phyloP scores from a whole-genome alignment of 2,329 filamentous ascomycete species.

The Fusarium sp. region DNA sequence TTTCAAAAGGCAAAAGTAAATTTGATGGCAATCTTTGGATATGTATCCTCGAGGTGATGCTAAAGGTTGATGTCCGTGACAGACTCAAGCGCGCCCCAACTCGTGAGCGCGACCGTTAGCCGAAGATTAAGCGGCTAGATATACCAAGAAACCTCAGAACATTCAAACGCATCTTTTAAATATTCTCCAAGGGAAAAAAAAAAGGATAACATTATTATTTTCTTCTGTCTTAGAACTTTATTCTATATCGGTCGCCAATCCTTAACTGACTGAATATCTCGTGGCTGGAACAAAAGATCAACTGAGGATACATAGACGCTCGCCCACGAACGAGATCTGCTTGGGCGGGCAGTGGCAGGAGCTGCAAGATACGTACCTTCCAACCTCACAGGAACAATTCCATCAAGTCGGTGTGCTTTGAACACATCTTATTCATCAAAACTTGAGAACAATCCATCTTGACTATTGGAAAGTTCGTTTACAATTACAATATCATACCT shows the following conservation, averaged over 20 bases:
- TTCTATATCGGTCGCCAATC: rapidly evolving
- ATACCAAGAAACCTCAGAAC: no score
- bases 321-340: neutral
- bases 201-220: neutral
- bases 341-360: neutral
- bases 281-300: neutral
- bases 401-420: neutral
- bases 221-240: neutral
- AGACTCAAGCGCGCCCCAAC: slow-evolving; percentile 30
- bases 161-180: neutral
- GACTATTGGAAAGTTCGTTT: neutral
- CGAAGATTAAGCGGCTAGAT: slow-evolving; percentile 40
- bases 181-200: neutral
- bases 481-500: no score
- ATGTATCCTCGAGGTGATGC: slow-evolving; percentile 24
- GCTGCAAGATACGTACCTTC: neutral
- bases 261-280: neutral
- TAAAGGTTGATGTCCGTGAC: slow-evolving; percentile 15
- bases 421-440: neutral
- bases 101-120: slow-evolving; percentile 30
- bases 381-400: slow-evolving; percentile 1
- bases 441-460: neutral
- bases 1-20: slow-evolving; percentile 1
- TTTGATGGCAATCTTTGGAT: slow-evolving; percentile 10
- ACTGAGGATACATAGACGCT: neutral